Base-by-base conservation (phyloP, 768 basidiomycete genomes). In the Tylopilus rubrobrunneus region DNA sequence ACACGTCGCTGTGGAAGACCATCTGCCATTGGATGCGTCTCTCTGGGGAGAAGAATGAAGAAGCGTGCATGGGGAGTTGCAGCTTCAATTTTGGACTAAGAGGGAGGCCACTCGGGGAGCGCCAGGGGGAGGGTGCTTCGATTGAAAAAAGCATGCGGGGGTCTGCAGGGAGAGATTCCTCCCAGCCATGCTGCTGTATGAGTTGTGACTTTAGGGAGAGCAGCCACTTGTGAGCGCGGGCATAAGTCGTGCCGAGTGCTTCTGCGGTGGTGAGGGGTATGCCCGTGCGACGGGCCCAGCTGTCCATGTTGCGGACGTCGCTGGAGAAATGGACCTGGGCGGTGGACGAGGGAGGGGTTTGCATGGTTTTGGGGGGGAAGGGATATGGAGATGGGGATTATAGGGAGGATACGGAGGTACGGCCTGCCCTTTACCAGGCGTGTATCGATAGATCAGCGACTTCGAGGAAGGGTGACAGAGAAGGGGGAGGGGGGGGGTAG, bases 1-100 rank as follows among this genome's bases (percentile, higher is more conserved):
- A 87, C 48, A 83, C 81, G 69, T 86, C 85, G 63, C 81, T 82
- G 67, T 86, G 89, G 66, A 92, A 92, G 62, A 90, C 87, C 89
- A 91, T 90, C 68, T 91, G 83, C 89, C 90, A 92, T 67, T 91
- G 89, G 44, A 91, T 80, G 55, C 87, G 82, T 60, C 89, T 76
- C 67, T 92, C 87, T 11, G 88, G 88, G 46, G 85, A 87, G 74
- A 92, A 92, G 72, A 92, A 92, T 25, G 89, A 89, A 39, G 84
- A 85, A 37, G 89, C 89, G 58, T 91, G 83, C 53, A 84, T 76
- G 8, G 89, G 89, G 34, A 92, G 78, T 64, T 87, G 84, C 7
- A 91, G 74, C 44, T 78, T 83, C 62, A 88, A 74, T 63, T 82
- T 78, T 53, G 89, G 89, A 51, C 87, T 85, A 41, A 87, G 85